phyloP scores from a whole-genome alignment of 2,329 filamentous ascomycete species.

The Fusarium redolens region DNA sequence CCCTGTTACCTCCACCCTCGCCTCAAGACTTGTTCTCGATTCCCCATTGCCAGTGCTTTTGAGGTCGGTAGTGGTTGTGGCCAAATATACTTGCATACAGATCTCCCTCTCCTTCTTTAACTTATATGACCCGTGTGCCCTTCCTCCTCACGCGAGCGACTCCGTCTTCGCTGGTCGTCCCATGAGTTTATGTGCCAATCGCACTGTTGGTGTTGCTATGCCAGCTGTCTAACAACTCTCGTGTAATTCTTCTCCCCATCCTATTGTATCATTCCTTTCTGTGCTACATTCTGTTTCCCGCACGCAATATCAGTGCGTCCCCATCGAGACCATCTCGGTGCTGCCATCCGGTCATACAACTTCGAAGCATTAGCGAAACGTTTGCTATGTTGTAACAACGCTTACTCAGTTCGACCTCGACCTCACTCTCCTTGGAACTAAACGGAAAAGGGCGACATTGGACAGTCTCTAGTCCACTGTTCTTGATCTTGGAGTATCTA shows the following conservation, averaged over 20 bases:
- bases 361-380: slow-evolving; percentile 2
- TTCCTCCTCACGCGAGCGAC: slow-evolving; percentile 38
- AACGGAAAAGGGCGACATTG: slow-evolving; percentile 1
- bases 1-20: slow-evolving; percentile 37
- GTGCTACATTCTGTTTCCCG: slow-evolving; percentile 9
- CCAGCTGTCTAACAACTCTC: slow-evolving; percentile 19
- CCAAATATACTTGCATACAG: slow-evolving; percentile 19
- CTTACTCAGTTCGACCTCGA: not conserved
- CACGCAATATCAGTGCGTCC: slow-evolving; percentile 7
- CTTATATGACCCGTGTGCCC: slow-evolving; percentile 48
- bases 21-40: slow-evolving; percentile 31
- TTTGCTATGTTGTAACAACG: slow-evolving; percentile 12
- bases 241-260: slow-evolving; percentile 18
- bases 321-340: slow-evolving; percentile 19
- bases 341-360: slow-evolving; percentile 15
- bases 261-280: slow-evolving; percentile 5
- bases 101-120: slow-evolving; percentile 36
- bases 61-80: slow-evolving; percentile 30
- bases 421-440: not conserved
- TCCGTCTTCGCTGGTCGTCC: slow-evolving; percentile 24
- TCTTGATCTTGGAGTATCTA: not conserved
- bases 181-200: slow-evolving; percentile 25
- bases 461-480: slow-evolving; percentile 1
- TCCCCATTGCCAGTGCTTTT: slow-evolving; percentile 25
- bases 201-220: slow-evolving; percentile 18